A percentile compares a stretch with the other conserved stretches of the same genome.
Evolutionary conservation across 2,329 filamentous ascomycete species (phyloP).

Genomic region (Apiospora pterosperma): DNA sequence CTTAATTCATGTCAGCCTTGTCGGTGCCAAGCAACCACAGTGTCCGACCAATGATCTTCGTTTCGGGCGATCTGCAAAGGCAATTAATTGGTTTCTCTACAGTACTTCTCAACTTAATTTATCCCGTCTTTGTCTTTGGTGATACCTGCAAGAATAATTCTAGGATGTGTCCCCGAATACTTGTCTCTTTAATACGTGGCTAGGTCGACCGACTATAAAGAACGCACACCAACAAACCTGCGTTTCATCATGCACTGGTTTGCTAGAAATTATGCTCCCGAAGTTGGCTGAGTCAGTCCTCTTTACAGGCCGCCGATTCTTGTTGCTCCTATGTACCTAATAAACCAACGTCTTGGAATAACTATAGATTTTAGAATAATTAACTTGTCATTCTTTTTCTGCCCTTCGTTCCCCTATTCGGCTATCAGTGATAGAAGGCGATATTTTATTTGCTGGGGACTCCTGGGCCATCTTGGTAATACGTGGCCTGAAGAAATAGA

Average conservation of each 20-base stretch:
- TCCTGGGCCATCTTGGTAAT: neutral
- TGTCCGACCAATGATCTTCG: neutral
- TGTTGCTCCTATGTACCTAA: neutral
- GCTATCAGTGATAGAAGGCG: neutral
- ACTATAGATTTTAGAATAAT: neutral
- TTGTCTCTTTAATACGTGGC: neutral
- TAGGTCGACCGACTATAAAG: neutral
- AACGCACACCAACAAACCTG: too few relatives aligned
- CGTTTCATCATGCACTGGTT: too few relatives aligned
- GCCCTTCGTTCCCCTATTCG: neutral
- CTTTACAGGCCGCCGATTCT: neutral
- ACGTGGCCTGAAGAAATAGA: neutral
- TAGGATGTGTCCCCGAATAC: neutral
- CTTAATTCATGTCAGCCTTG: neutral
- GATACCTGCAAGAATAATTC: neutral
- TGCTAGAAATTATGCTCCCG: too few relatives aligned
- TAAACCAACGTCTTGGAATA: too few relatives aligned
- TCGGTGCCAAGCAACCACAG: neutral
- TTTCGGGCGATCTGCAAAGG: neutral
- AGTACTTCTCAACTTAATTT: too few relatives aligned
- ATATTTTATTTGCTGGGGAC: neutral
- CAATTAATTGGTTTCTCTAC: neutral
- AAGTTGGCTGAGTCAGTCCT: neutral
- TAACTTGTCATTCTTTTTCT: neutral
- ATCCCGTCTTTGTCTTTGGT: too few relatives aligned